A percentile compares a stretch with the other conserved stretches of the same genome.
These are phyloP conservation scores for Coffea eugenioides DNA, from an alignment of 257 asterid species.

Conservation along the genomic window DNA sequence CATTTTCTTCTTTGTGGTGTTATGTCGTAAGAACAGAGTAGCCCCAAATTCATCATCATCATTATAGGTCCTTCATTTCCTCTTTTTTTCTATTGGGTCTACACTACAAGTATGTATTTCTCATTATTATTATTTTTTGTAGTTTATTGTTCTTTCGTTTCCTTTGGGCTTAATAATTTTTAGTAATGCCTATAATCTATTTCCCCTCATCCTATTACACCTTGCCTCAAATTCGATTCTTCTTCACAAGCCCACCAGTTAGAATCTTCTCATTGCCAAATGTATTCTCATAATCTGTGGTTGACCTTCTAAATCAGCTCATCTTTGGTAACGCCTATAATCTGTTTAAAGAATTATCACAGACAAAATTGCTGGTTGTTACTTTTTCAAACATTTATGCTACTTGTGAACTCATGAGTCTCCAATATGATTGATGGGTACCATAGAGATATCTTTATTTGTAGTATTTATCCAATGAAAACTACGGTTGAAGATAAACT, in stretches of 20 bases:
- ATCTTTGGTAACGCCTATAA: neutral
- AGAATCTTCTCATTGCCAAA: neutral
- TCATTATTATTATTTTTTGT: no score
- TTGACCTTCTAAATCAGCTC: neutral
- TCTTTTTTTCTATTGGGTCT: no score
- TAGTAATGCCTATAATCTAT: no score
- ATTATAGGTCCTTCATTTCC: no score
- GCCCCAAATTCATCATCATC: no score
- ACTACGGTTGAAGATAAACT: neutral
- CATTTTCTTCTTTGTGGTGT: no score
- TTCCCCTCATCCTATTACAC: neutral
- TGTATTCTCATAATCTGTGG: neutral
- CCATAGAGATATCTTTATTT: neutral
- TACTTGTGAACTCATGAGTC: neutral
- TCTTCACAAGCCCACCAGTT: neutral
- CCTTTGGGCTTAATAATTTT: no score
- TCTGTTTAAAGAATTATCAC: constrained; percentile 5
- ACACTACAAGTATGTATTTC: no score
- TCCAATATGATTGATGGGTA: neutral
- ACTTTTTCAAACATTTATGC: neutral
- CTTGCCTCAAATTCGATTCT: neutral
- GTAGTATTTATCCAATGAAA: no score
- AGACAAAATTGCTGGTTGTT: neutral
- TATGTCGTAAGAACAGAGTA: no score
- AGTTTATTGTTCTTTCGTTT: no score